Evolutionary conservation across 2,329 filamentous ascomycete genomes (phyloP), one percentile per base, ranked within the genome.

Genomic region (Fusarium pilosicola): DNA sequence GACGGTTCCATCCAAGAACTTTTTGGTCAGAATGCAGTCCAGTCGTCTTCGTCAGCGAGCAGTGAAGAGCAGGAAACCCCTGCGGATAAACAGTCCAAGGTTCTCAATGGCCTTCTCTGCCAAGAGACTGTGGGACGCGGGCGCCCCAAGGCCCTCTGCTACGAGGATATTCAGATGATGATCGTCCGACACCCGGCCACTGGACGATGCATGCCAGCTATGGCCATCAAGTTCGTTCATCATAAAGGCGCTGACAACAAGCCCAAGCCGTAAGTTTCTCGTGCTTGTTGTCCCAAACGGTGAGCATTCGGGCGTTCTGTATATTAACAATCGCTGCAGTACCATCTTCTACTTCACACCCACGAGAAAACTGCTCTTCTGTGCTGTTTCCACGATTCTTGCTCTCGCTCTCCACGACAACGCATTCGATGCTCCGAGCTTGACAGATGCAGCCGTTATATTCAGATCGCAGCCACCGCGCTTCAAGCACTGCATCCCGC

Each of bases 91-190:
- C 5, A 78, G 42, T 79, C 70, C 12, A 59, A 67, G 42, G 32
- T 75, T n/a, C 61, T 81, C 2, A 48, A 78, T 15, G 58, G 71
- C 22, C 65, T 80, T 15, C 68, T 80, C 45, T 32, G 4, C 22
- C 32, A 79, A 59, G 71, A 81, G 71, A 74, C 49, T 8, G 28
- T 28, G 11, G 42, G 68, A 45, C 68, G 74, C 24, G 68, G 75
- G 46, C 74, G 74, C 20, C 76, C 69, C 1, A 81, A 80, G 62
- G 74, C 75, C 24, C 75, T 81, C 34, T 81, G 48, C 57, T 81
- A 81, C 49, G 56, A 81, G 67, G 79, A 81, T 28, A 79, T 81
- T 28, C 45, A 60, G 12, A 63, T 81, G n/a, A 80, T 80, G 36
- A 72, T 81, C 30, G 48, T 80, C 5, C 64, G 62, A n/a, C 59